Percentiles rank a stretch among this genome's conserved stretches.
Conservation (phyloP, 1,284 basidiomycete species). For the Irpex rosettiformis region DNA sequence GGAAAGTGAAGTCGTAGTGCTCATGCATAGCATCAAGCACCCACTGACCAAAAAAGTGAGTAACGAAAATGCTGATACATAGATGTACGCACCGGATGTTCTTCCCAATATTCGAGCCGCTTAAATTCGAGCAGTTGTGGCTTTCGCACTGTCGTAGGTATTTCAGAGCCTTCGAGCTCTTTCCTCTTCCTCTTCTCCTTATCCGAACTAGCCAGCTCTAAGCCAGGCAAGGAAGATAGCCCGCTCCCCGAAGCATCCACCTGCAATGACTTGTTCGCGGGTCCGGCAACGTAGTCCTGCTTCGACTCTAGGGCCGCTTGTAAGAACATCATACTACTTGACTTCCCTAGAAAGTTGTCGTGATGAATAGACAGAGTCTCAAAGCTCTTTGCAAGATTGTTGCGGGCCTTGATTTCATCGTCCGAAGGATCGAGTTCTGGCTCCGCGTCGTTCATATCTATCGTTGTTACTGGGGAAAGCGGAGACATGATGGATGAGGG, state of each 20-base stretch:
- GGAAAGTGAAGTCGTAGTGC: constrained; percentile 51
- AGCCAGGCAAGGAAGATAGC: no score
- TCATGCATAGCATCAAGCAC: neutral
- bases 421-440: neutral
- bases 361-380: constrained; percentile 4
- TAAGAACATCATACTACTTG: constrained; percentile 11
- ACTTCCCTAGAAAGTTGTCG: constrained; percentile 11
- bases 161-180: neutral
- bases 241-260: no score
- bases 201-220: no score
- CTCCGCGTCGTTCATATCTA: neutral
- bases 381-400: constrained; percentile 5
- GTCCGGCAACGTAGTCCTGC: constrained; percentile 7
- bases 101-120: neutral
- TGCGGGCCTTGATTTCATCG: constrained; percentile 2
- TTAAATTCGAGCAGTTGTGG: neutral
- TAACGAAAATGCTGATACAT: neutral
- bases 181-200: neutral
- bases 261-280: no score
- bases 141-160: neutral
- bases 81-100: neutral
- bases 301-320: constrained; percentile 11
- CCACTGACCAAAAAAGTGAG: neutral
- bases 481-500: neutral
- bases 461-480: neutral